Conservation (phyloP, 2,329 filamentous ascomycete species). For the Nemania abortiva region DNA sequence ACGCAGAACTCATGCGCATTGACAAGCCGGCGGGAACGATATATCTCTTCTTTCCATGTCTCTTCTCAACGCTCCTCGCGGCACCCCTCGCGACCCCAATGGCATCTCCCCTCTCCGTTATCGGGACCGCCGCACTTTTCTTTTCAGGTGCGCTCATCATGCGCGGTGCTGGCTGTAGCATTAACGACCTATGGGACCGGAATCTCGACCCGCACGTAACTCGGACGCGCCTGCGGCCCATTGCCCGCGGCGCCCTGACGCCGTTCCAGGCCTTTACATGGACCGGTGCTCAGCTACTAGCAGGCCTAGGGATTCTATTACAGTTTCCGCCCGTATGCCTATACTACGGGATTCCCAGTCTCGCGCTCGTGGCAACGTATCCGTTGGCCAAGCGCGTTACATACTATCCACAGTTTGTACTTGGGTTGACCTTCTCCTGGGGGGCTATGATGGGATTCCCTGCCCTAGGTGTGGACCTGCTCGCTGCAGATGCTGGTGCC, state of each 20-base stretch:
- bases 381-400: constrained; percentile 88
- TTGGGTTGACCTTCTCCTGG: constrained; percentile 90
- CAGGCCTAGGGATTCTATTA: constrained; percentile 78
- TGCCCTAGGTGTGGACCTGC: constrained; percentile 81
- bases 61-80: constrained; percentile 86
- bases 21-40: constrained; percentile 86
- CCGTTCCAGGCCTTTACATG: constrained; percentile 79
- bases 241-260: constrained; percentile 81
- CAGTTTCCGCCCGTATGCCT: constrained; percentile 82
- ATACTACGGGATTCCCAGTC: constrained; percentile 80
- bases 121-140: constrained; percentile 77
- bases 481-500: constrained; percentile 69
- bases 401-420: constrained; percentile 86
- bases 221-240: constrained; percentile 81
- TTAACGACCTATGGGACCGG: constrained; percentile 92
- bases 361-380: constrained; percentile 80
- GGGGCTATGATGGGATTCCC: constrained; percentile 90
- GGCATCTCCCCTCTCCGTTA: constrained; percentile 68
- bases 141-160: constrained; percentile 83
- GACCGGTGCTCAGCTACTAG: constrained; percentile 78
- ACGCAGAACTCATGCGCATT: constrained; percentile 83
- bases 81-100: constrained; percentile 75
- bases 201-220: constrained; percentile 85
- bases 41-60: constrained; percentile 87
- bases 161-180: constrained; percentile 87